Conservation (phyloP, 768 basidiomycete genomes). For the Naganishia friedmannii region DNA sequence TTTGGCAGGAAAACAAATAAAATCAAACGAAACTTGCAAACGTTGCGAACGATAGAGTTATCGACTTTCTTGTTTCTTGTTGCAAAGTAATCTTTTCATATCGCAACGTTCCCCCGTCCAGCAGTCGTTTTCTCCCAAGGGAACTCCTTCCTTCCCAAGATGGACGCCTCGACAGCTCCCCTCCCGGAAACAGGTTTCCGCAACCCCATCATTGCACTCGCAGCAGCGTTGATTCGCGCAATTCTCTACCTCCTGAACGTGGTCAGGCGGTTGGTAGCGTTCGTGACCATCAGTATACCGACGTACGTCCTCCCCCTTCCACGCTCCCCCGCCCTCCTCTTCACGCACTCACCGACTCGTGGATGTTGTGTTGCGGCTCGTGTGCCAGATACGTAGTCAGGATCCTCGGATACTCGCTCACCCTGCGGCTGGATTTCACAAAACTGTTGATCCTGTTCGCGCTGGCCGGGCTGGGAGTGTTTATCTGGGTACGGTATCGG, state of each 20-base stretch:
- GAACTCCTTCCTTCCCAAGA: not conserved
- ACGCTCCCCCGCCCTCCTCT: slow-evolving; percentile 22
- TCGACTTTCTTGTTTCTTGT: too few species aligned
- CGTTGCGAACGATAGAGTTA: too few species aligned
- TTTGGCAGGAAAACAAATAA: too few species aligned
- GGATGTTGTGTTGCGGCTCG: too few species aligned
- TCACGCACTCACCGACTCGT: too few species aligned
- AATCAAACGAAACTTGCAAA: too few species aligned
- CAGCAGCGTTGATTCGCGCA: slow-evolving; percentile 46
- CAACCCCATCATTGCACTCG: slow-evolving; percentile 46
- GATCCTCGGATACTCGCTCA: slow-evolving; percentile 50
- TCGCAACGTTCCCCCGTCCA: not conserved
- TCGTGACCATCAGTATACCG: slow-evolving; percentile 79
- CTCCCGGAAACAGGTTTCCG: slow-evolving; percentile 22
- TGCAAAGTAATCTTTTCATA: too few species aligned
- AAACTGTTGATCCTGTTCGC: slow-evolving; percentile 76
- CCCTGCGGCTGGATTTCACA: slow-evolving; percentile 79
- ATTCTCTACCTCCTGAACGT: slow-evolving; percentile 47
- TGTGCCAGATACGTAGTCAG: slow-evolving; percentile 48
- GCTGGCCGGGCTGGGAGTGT: slow-evolving; percentile 64
- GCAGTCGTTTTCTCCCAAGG: not conserved
- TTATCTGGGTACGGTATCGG: slow-evolving; percentile 72
- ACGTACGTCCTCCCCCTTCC: slow-evolving; percentile 52
- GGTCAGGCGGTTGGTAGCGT: slow-evolving; percentile 60
- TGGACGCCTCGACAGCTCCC: not conserved